A percentile compares a stretch with the other conserved stretches of the same genome.
Evolutionary conservation across 768 basidiomycete species (phyloP).

Genomic region (Mrakia gelida): DNA sequence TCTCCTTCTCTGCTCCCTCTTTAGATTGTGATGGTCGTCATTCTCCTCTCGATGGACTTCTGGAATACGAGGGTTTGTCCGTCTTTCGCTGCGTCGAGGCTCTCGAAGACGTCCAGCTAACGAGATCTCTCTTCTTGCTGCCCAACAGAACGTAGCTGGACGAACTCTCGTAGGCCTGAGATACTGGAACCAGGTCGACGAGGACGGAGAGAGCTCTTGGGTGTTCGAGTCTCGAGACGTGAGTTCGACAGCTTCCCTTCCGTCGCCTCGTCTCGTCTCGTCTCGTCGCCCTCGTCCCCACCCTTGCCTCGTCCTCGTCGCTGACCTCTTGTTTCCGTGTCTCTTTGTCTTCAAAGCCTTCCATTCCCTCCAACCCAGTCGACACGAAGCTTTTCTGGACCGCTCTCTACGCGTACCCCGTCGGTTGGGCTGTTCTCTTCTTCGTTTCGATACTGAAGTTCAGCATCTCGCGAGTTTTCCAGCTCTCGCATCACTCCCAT

Average conservation of each 20-base stretch:
- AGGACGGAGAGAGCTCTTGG: slow-evolving; percentile 94
- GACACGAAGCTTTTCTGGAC: slow-evolving; percentile 51
- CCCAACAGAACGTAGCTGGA: slow-evolving; percentile 78
- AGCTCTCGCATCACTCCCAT: background rate
- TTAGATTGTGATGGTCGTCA: slow-evolving; percentile 86
- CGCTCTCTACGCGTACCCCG: slow-evolving; percentile 82
- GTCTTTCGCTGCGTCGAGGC: background rate
- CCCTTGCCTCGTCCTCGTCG: background rate
- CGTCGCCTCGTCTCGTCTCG: background rate
- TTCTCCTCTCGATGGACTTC: slow-evolving; percentile 93
- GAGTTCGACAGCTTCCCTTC: slow-evolving; percentile 41
- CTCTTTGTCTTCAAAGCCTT: slow-evolving; percentile 10
- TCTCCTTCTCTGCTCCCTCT: too few relatives aligned
- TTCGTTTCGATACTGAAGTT: slow-evolving; percentile 86
- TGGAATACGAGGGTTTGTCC: slow-evolving; percentile 84
- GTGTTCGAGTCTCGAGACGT: slow-evolving; percentile 97
- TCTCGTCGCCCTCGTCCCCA: background rate
- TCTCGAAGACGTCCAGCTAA: background rate
- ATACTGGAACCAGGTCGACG: slow-evolving; percentile 99
- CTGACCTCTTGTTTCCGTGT: background rate
- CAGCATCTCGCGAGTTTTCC: slow-evolving; percentile 66
- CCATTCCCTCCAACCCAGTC: slow-evolving; percentile 32
- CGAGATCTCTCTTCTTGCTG: background rate
- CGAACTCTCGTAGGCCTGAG: slow-evolving; percentile 87
- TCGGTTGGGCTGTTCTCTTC: slow-evolving; percentile 79